phyloP scores from a whole-genome alignment of 306 rosid genomes.

The Carpinus fangiana region DNA sequence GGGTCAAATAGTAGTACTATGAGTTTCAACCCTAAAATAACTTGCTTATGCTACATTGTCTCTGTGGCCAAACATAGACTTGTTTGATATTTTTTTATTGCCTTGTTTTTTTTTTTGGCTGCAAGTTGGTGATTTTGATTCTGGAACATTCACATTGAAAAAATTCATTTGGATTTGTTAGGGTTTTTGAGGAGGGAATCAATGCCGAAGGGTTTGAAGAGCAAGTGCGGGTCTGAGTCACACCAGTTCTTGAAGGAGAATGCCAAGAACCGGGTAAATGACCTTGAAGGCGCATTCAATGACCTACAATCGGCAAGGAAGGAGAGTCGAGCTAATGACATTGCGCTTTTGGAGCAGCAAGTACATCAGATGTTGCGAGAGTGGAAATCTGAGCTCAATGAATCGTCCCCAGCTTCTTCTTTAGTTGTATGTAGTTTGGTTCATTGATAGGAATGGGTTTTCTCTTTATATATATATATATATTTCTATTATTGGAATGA shows the following conservation, averaged over 20 bases:
- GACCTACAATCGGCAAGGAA: constrained; percentile 83
- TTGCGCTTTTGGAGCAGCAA: constrained; percentile 72
- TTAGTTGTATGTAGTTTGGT: constrained; percentile 39
- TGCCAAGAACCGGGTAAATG: constrained; percentile 77
- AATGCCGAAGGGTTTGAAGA: constrained; percentile 65
- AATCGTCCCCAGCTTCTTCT: constrained; percentile 82
- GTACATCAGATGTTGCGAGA: constrained; percentile 88
- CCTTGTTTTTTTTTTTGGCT: background rate
- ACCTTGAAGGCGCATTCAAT: constrained; percentile 71
- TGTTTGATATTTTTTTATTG: background rate
- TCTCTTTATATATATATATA: no score
- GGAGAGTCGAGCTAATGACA: constrained; percentile 69
- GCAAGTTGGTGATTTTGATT: constrained; percentile 2
- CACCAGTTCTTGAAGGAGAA: constrained; percentile 73
- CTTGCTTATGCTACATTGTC: background rate
- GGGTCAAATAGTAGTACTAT: background rate
- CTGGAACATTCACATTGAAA: background rate
- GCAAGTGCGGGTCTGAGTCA: constrained; percentile 65
- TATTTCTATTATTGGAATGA: constrained; percentile 5
- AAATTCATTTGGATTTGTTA: constrained; percentile 14
- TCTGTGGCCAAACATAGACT: background rate
- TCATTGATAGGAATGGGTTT: background rate
- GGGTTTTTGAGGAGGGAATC: constrained; percentile 33
- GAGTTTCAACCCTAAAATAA: background rate
- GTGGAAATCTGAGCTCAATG: constrained; percentile 84